These are phyloP conservation scores for Meripilus lineatus DNA, from an alignment of 1,284 basidiomycete species.

Conservation along the genomic window DNA sequence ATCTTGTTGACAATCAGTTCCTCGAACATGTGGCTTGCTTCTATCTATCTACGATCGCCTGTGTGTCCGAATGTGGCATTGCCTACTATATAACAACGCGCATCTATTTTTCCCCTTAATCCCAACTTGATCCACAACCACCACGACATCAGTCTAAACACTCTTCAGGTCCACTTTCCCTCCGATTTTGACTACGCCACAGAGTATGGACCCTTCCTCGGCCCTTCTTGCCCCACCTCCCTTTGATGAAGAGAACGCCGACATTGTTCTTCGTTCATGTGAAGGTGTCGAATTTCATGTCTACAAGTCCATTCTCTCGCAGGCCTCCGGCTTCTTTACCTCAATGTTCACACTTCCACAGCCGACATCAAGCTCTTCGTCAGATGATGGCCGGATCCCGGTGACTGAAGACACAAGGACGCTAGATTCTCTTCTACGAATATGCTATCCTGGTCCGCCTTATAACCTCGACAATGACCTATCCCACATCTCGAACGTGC, in stretches of 20 bases:
- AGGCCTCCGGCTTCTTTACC: slow-evolving; percentile 20
- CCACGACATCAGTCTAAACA: no score
- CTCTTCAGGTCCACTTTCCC: no score
- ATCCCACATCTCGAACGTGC: background rate
- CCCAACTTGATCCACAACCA: no score
- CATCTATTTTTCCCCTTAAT: no score
- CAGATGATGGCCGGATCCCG: slow-evolving; percentile 1
- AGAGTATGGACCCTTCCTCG: no score
- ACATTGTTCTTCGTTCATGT: slow-evolving; percentile 28
- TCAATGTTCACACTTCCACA: slow-evolving; percentile 6
- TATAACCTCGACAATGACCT: background rate
- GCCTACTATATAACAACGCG: no score
- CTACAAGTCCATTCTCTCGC: slow-evolving; percentile 14
- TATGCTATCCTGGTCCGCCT: slow-evolving; percentile 9
- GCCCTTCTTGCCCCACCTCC: background rate
- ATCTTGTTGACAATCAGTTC: no score
- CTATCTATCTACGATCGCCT: no score
- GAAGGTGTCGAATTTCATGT: slow-evolving; percentile 16
- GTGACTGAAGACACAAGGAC: slow-evolving; percentile 7
- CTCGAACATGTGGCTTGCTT: no score
- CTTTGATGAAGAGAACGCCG: slow-evolving; percentile 14
- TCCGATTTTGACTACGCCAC: no score
- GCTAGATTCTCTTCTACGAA: slow-evolving; percentile 8
- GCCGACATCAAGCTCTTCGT: slow-evolving; percentile 5
- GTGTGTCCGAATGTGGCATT: no score